Percentiles rank a stretch among this genome's conserved stretches.
phyloP scores from a whole-genome alignment of 768 basidiomycete genomes.

The Lentinula boryana region DNA sequence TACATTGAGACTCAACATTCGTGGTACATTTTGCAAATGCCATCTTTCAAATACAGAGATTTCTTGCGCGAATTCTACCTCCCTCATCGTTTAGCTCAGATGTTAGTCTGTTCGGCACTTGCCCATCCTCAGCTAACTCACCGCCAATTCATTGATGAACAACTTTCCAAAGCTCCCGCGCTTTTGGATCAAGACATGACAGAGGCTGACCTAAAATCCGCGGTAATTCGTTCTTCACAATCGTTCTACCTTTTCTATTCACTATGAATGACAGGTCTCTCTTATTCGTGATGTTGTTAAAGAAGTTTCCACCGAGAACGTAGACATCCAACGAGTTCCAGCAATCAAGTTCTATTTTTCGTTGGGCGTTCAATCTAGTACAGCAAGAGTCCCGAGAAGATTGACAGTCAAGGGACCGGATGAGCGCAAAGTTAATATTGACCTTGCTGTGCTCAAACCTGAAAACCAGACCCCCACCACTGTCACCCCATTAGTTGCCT shows the following conservation, averaged over 20 bases:
- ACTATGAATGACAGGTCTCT: not conserved
- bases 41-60: conserved; percentile 38
- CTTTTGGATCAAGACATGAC: not conserved
- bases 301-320: not conserved
- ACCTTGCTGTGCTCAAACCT: conserved; percentile 48
- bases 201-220: not conserved
- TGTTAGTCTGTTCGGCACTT: conserved; percentile 32
- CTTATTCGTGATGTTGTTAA: not conserved
- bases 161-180: conserved; percentile 15
- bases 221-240: not conserved
- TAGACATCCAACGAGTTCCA: not conserved
- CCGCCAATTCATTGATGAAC: conserved; percentile 27
- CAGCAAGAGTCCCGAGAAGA: not conserved
- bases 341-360: not conserved
- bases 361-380: not conserved
- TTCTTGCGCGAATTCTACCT: conserved; percentile 44
- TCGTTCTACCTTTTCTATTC: not conserved
- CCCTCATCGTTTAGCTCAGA: conserved; percentile 45
- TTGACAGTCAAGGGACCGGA: not conserved
- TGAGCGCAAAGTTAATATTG: conserved; percentile 35
- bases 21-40: conserved; percentile 52
- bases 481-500: conserved; percentile 56
- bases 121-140: conserved; percentile 23
- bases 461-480: conserved; percentile 52
- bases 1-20: conserved; percentile 61